Evolutionary conservation across 1,139 yeast genomes (phyloP), one percentile per base, ranked within the genome.

Genomic region (Suhomyces anneliseae): DNA sequence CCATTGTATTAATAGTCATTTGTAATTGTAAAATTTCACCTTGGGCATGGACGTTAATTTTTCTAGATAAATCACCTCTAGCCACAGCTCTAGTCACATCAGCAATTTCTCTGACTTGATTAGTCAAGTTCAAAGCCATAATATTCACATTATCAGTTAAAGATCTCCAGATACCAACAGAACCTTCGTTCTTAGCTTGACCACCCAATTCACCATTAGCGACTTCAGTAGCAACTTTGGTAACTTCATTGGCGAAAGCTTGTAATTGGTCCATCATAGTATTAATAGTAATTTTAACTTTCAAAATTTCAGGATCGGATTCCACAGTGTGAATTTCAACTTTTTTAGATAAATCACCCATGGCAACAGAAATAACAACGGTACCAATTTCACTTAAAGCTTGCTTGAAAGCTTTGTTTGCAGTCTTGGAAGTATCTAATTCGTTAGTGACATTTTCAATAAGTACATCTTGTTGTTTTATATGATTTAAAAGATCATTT

Each of bases 121-220:
- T 86, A 3, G 96, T 88, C 56, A 88, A 79, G 63, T 88, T 88
- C 45, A 85, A 74, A 19, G 96, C 96, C 96, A 88, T 88, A 50
- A 87, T 86, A 64, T 88, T 88, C 57, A 88, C 92, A 57, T 87
- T 87, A 58, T 87, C 92, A 19, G 95, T 87, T 46, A 88, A 77
- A 29, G 87, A 83, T 58, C 92, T 78, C 96, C 96, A 88, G 47
- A 87, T 87, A 14, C 96, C 96, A 5, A 85, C 90, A 0, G 92
- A 83, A 8, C 90, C 92, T 50, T 84, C 87, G 51, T 85, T 85
- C 58, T 85, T 87, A 34, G 93, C 95, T 62, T 87, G 95, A 34
- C 96, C 96, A 55, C 96, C 96, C 43, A 88, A 74, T 51, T 88
- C 88, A 52, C 96, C 96, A 59, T 87, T 88, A 34, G 96, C 93